Evolutionary conservation across 495 filamentous ascomycete genomes (phyloP).

Genomic region (Tetracladium setigerum): DNA sequence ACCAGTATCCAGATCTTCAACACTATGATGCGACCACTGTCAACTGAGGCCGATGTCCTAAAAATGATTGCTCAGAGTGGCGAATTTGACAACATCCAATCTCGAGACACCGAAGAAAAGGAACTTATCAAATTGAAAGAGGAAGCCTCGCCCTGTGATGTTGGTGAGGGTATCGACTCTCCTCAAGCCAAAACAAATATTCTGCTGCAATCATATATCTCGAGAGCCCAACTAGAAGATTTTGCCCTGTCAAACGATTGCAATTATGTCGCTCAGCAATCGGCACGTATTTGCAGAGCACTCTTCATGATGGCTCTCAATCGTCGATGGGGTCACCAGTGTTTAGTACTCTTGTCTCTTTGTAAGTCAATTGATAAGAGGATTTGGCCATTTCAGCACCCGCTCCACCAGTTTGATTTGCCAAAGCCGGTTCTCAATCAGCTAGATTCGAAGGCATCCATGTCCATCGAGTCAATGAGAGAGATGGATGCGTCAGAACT

Average conservation of each 20-base stretch:
- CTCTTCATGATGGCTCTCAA: slow-evolving; percentile 97
- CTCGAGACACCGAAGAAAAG: slow-evolving; percentile 74
- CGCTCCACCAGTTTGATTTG: slow-evolving; percentile 89
- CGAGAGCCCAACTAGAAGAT: slow-evolving; percentile 78
- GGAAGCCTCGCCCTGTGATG: slow-evolving; percentile 60
- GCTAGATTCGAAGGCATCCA: slow-evolving; percentile 66
- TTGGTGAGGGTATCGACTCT: slow-evolving; percentile 66
- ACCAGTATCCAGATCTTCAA: slow-evolving; percentile 95
- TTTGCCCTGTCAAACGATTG: slow-evolving; percentile 88
- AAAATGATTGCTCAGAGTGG: slow-evolving; percentile 94
- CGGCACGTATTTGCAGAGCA: slow-evolving; percentile 87
- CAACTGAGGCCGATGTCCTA: slow-evolving; percentile 82
- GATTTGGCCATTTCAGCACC: slow-evolving; percentile 91
- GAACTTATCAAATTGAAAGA: slow-evolving; percentile 64
- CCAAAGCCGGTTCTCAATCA: slow-evolving; percentile 76
- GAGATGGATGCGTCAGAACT: slow-evolving; percentile 94
- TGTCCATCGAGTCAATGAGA: slow-evolving; percentile 70
- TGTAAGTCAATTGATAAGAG: slow-evolving; percentile 96
- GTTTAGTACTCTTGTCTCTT: slow-evolving; percentile 76
- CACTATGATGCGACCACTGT: slow-evolving; percentile 70
- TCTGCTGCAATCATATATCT: slow-evolving; percentile 89
- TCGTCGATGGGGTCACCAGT: slow-evolving; percentile 89
- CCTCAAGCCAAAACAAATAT: slow-evolving; percentile 93
- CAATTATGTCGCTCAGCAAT: slow-evolving; percentile 92
- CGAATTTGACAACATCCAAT: slow-evolving; percentile 96